Evolutionary conservation across 2,329 filamentous ascomycete genomes (phyloP), one percentile per base, ranked within the genome.

Genomic region (Hypoxylon sp.): DNA sequence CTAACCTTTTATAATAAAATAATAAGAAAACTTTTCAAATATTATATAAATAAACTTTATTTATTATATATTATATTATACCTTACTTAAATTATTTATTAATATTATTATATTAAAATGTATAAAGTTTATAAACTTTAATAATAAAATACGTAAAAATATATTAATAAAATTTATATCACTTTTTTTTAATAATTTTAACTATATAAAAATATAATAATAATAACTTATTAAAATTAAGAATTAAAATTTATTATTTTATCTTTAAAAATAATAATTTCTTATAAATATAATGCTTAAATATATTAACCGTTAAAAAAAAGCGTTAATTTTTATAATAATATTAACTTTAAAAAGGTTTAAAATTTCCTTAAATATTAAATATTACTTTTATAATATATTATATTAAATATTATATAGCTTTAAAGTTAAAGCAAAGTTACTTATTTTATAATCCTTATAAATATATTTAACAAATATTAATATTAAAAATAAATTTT

Each of bases 241-340:
- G n/a, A 39, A 39, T 39, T 39, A 39, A 39, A 39, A 39, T 13
- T 39, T 39, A 39, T n/a, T n/a, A n/a, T n/a, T n/a, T n/a, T n/a
- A n/a, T n/a, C n/a, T n/a, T n/a, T n/a, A n/a, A n/a, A n/a, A 39
- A 39, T 39, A 39, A 39, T 39, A 39, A 6, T 39, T 39, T 39
- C n/a, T 39, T 39, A 39, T 11, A 11, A 39, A 39, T 11, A 39
- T 39, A 39, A 39, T 11, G 11, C n/a, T 39, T 39, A 6, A 39
- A 39, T 39, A 39, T 39, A 39, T 39, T 39, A 39, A 39, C n/a
- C n/a, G n/a, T 39, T n/a, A n/a, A n/a, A n/a, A n/a, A n/a, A n/a
- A n/a, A n/a, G n/a, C n/a, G n/a, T n/a, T n/a, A n/a, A n/a, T 39
- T 39, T 39, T 39, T 39, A 13, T 13, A 39, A 39, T 13, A 39